phyloP scores from a whole-genome alignment of 139 green algal species.

The Haematococcus lacustris region DNA sequence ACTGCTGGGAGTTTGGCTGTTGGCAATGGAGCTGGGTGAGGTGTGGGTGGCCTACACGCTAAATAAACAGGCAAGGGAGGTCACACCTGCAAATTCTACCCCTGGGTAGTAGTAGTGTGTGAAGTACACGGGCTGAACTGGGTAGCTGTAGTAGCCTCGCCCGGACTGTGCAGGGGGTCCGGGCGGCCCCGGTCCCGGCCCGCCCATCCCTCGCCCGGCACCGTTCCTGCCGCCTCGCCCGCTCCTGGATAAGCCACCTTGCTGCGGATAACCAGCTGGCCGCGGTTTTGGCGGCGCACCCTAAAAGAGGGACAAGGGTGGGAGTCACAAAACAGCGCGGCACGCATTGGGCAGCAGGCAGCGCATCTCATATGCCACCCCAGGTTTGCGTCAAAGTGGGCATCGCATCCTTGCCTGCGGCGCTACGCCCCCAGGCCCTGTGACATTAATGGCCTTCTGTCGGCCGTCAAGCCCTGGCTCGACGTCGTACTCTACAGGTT shows the following conservation, averaged over 20 bases:
- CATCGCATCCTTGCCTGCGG: conserved; percentile 47
- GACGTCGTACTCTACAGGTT: conserved; percentile 87
- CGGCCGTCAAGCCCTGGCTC: conserved; percentile 77
- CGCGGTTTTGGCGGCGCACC: conserved; percentile 5
- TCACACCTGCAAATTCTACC: not conserved
- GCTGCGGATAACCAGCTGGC: too few species aligned
- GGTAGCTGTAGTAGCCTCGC: conserved; percentile 24
- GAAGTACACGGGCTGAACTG: conserved; percentile 22
- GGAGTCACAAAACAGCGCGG: not conserved
- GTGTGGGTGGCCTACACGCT: not conserved
- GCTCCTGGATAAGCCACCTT: conserved; percentile 1
- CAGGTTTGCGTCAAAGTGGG: not conserved
- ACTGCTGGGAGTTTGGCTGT: not conserved
- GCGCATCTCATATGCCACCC: not conserved
- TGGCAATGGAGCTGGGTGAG: not conserved
- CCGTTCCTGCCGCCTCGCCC: conserved; percentile 8
- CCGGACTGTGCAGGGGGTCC: not conserved
- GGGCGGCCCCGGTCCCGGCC: too few species aligned
- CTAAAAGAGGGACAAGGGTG: not conserved
- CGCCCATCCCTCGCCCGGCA: conserved; percentile 4
- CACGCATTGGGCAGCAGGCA: not conserved
- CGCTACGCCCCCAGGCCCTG: conserved; percentile 65
- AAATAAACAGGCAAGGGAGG: too few species aligned
- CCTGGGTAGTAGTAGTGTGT: conserved; percentile 38
- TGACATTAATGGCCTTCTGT: conserved; percentile 87